phyloP scores from a whole-genome alignment of 129 eudicot genomes.

The Ambrosia artemisiifolia region DNA sequence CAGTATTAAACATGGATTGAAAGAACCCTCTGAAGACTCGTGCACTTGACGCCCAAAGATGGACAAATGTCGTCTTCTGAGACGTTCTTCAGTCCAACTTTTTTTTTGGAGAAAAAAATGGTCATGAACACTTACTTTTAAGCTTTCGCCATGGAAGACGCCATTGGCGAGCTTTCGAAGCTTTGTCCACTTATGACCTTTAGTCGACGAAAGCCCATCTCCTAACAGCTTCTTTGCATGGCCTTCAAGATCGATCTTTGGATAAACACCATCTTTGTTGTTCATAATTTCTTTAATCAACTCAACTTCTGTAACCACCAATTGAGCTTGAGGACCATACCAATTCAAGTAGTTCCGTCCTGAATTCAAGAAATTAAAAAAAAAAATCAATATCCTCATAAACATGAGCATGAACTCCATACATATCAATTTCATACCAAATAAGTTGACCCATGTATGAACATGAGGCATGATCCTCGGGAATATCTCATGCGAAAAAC shows the following conservation, averaged over 20 bases:
- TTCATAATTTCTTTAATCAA: slow-evolving; percentile 58
- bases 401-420: neutral
- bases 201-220: slow-evolving; percentile 54
- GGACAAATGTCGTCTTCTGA: too few relatives aligned
- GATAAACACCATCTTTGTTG: slow-evolving; percentile 48
- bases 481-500: slow-evolving; percentile 43
- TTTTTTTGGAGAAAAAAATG: neutral
- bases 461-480: slow-evolving; percentile 69
- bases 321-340: slow-evolving; percentile 64
- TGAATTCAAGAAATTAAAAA: slow-evolving; percentile 1
- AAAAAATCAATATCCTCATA: neutral
- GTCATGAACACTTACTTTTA: slow-evolving; percentile 42
- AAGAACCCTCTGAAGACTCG: too few relatives aligned
- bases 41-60: too few relatives aligned
- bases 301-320: slow-evolving; percentile 64
- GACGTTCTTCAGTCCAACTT: too few relatives aligned
- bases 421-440: slow-evolving; percentile 38
- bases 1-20: too few relatives aligned
- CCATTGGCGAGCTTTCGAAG: slow-evolving; percentile 72
- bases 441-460: slow-evolving; percentile 44
- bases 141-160: slow-evolving; percentile 59
- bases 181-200: slow-evolving; percentile 66
- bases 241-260: slow-evolving; percentile 56
- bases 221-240: slow-evolving; percentile 64
- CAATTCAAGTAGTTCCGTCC: slow-evolving; percentile 57